Percentiles rank a stretch among this genome's conserved stretches.
Conservation (phyloP, 2,329 filamentous ascomycete genomes). For the Scolecobasidium constrictum region DNA sequence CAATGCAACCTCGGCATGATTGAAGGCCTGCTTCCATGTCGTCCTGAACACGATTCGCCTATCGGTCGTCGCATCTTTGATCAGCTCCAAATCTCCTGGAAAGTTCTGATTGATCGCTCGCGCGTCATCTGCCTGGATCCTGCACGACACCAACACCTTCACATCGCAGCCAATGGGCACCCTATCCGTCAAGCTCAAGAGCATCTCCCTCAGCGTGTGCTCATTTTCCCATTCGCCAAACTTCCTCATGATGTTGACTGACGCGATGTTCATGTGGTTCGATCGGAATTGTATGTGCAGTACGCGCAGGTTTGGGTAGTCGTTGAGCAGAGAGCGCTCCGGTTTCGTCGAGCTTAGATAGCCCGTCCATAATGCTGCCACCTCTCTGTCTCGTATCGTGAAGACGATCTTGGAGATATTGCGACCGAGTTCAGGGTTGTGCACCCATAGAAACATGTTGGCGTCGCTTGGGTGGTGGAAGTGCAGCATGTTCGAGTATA, state of each 20-base stretch:
- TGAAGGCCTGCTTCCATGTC: not conserved
- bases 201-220: not conserved
- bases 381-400: slow-evolving; percentile 24
- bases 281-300: slow-evolving; percentile 4
- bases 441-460: slow-evolving; percentile 27
- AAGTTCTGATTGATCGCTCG: not conserved
- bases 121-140: not conserved
- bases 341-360: slow-evolving; percentile 22
- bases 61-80: not conserved
- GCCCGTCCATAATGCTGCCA: slow-evolving; percentile 23
- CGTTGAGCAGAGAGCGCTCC: slow-evolving; percentile 20
- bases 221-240: not conserved
- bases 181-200: not conserved
- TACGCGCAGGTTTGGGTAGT: slow-evolving; percentile 20
- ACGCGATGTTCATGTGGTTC: not conserved
- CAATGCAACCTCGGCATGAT: not conserved
- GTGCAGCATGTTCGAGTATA: slow-evolving; percentile 28
- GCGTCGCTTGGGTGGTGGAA: slow-evolving; percentile 28
- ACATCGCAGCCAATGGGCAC: not conserved
- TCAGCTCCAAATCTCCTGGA: not conserved
- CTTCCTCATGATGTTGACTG: not conserved
- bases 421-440: slow-evolving; percentile 17
- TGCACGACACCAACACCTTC: not conserved
- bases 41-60: not conserved
- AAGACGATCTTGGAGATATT: slow-evolving; percentile 21